A percentile compares a stretch with the other conserved stretches of the same genome.
Conservation (phyloP, 1,139 yeast genomes). For the Debaryomyces coudertii region DNA sequence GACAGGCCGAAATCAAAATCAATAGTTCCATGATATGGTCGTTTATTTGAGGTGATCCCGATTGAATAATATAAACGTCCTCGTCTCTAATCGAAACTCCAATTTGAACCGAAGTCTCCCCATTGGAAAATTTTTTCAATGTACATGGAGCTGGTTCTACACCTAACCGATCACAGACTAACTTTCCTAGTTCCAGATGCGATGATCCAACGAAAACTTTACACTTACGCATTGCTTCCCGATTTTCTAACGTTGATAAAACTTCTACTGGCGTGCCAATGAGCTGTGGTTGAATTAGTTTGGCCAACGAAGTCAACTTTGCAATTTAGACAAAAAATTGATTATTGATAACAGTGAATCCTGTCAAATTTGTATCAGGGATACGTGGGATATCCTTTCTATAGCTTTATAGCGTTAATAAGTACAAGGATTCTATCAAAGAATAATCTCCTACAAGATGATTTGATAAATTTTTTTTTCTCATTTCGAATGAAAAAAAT, state of each 20-base stretch:
- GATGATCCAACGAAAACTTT: constrained; percentile 95
- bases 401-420: background rate
- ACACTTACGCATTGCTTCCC: constrained; percentile 79
- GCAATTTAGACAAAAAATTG: constrained; percentile 5
- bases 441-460: constrained; percentile 1
- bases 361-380: constrained; percentile 1
- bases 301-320: constrained; percentile 10
- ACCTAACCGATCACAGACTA: constrained; percentile 89
- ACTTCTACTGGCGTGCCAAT: constrained; percentile 7
- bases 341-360: background rate
- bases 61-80: constrained; percentile 93
- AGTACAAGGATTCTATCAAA: constrained; percentile 7
- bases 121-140: constrained; percentile 88
- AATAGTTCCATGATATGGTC: constrained; percentile 96
- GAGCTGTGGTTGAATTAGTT: constrained; percentile 8
- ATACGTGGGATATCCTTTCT: constrained; percentile 6
- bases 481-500: constrained; percentile 2
- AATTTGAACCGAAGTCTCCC: constrained; percentile 95
- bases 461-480: constrained; percentile 6
- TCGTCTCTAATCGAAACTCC: constrained; percentile 95
- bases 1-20: constrained; percentile 90
- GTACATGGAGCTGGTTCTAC: constrained; percentile 96
- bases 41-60: constrained; percentile 86
- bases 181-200: constrained; percentile 89
- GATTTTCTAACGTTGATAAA: constrained; percentile 8